Evolutionary conservation across 2,329 filamentous ascomycete genomes (phyloP).

Genomic region (Esteya vermicola): DNA sequence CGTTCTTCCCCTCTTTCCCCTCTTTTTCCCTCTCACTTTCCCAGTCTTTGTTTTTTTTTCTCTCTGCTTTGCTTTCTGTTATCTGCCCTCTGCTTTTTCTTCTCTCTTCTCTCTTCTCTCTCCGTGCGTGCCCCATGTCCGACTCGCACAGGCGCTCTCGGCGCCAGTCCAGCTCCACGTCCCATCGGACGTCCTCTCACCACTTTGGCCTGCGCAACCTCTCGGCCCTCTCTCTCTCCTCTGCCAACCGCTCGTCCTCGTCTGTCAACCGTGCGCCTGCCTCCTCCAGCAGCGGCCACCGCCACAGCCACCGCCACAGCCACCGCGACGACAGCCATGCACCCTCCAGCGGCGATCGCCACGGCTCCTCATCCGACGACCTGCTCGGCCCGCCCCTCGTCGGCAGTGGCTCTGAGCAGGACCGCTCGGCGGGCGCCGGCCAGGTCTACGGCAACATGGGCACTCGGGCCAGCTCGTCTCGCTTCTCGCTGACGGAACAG

Average conservation of each 20-base stretch:
- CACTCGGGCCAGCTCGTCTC: slow-evolving; percentile 24
- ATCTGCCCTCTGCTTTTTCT: neutral
- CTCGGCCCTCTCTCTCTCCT: slow-evolving; percentile 3
- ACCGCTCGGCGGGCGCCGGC: neutral
- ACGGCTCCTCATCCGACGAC: neutral
- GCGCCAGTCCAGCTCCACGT: neutral
- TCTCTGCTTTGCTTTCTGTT: neutral
- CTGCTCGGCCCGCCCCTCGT: too few relatives aligned
- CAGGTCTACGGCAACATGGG: slow-evolving; percentile 6
- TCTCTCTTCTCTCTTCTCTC: neutral
- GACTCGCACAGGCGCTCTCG: slow-evolving; percentile 1
- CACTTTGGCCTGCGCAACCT: slow-evolving; percentile 7
- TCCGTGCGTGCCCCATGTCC: slow-evolving; percentile 5
- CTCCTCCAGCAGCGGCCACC: neutral
- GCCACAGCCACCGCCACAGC: neutral
- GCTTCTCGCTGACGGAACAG: slow-evolving; percentile 31
- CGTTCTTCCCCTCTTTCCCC: neutral
- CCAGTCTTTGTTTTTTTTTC: neutral
- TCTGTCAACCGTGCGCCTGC: slow-evolving; percentile 4
- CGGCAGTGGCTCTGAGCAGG: too few relatives aligned
- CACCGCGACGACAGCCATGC: neutral
- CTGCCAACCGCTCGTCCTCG: slow-evolving; percentile 7
- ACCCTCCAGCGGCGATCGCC: too few relatives aligned
- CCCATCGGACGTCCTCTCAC: slow-evolving; percentile 4
- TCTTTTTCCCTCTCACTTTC: neutral